These are phyloP conservation scores for Vicia sativa DNA, from an alignment of 306 rosid genomes.

Conservation along the genomic window DNA sequence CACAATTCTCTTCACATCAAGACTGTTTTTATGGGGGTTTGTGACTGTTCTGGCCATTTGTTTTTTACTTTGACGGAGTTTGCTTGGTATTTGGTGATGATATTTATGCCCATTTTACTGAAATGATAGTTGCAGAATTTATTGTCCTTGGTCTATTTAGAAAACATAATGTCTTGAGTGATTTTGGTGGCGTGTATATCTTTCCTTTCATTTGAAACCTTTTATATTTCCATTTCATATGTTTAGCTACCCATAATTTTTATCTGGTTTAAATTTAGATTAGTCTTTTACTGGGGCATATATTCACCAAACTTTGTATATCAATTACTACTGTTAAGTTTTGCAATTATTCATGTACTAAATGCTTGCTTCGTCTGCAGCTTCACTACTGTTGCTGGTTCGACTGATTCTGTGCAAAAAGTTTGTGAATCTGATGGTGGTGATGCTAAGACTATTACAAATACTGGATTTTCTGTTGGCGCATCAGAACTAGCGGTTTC, in stretches of 20 bases:
- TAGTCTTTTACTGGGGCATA: background rate
- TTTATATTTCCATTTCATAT: background rate
- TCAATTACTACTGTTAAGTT: background rate
- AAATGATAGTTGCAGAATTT: background rate
- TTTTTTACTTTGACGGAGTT: background rate
- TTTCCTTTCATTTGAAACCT: background rate
- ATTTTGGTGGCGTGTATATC: background rate
- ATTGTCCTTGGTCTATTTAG: background rate
- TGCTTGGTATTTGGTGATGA: conserved; percentile 9
- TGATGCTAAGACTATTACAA: conserved; percentile 37
- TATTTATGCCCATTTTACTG: conserved; percentile 5
- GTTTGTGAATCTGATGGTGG: conserved; percentile 45
- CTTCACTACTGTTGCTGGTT: conserved; percentile 40
- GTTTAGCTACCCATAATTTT: background rate
- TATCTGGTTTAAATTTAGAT: conserved; percentile 12
- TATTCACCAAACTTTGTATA: background rate
- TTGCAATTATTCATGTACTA: conserved; percentile 29
- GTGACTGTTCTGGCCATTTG: background rate
- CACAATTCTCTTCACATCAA: background rate
- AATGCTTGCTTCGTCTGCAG: conserved; percentile 52
- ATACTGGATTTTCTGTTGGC: conserved; percentile 42
- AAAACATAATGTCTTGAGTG: background rate
- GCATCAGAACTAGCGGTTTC: conserved; percentile 49
- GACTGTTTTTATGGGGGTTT: conserved; percentile 17
- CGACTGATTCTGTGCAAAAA: conserved; percentile 40